Evolutionary conservation across 495 filamentous ascomycete species (phyloP).

Genomic region (Penicillium canescens): DNA sequence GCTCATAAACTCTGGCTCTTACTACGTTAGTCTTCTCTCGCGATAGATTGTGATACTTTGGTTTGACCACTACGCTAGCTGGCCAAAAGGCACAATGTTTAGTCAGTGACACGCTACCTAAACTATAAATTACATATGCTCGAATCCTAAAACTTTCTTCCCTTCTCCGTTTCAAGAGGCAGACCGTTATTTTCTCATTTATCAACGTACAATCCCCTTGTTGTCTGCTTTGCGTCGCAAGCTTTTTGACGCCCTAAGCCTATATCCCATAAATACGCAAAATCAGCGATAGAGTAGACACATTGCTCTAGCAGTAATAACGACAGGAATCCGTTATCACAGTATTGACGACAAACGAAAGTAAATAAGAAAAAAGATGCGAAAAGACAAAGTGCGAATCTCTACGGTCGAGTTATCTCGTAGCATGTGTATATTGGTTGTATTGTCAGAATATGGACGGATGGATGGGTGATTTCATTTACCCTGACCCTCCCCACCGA

Average conservation of each 20-base stretch:
- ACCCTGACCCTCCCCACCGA: too few species aligned
- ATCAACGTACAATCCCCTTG: neutral
- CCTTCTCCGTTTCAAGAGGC: neutral
- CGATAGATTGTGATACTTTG: too few species aligned
- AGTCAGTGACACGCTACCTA: too few species aligned
- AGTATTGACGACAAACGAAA: neutral
- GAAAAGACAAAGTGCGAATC: neutral
- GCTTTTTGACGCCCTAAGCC: neutral
- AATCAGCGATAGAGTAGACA: neutral
- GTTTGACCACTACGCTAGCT: too few species aligned
- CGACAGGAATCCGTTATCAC: slow-evolving; percentile 7
- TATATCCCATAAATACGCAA: slow-evolving; percentile 3
- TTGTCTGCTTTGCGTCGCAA: slow-evolving; percentile 1
- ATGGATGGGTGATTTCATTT: too few species aligned
- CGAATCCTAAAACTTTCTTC: too few species aligned
- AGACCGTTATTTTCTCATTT: neutral
- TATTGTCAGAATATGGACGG: too few species aligned
- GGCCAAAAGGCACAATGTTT: too few species aligned
- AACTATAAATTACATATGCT: too few species aligned
- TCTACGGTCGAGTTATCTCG: neutral
- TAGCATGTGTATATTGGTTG: too few species aligned
- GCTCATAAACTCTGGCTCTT: too few species aligned
- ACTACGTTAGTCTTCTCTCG: too few species aligned
- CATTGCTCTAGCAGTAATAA: slow-evolving; percentile 3
- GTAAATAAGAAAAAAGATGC: slow-evolving; percentile 5